Base-by-base conservation (phyloP, 495 filamentous ascomycete species). In the Cairneyella variabilis region DNA sequence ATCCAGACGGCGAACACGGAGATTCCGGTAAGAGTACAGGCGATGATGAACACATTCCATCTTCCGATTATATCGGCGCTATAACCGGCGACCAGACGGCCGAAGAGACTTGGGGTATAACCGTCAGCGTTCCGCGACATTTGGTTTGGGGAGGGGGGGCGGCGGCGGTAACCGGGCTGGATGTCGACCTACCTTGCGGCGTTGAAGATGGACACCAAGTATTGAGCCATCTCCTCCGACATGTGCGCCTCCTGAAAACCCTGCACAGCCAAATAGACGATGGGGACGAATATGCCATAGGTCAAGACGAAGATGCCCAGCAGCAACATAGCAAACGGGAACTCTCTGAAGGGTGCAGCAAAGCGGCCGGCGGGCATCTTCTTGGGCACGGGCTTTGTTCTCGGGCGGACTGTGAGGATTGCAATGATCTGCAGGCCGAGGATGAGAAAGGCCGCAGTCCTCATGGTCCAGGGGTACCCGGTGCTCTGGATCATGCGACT, bases 381-480 rank as follows among this genome's bases (percentile, higher is more conserved):
- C 41, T 72, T 77, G 25, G 69, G 75, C 10, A 62, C 66, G 3
- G 82, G 83, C 8, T 75, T 75, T 8, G 89, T 65, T 12, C 85
- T 76, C 8, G 83, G 82, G 46, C 72, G 76, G 28, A 90, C 66
- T 0, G 84, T 82, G 9, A 84, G 43, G 60, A 80, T 86, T 25
- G 77, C 72, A 53, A 88, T 69, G 40, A 71, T 58, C 43, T 88
- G 75, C n/a, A 90, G 66, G n/a, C 59, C 67, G 0, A 90, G 73
- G 50, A 90, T 79, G 32, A 90, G 52, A 56, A 91, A 89, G 7
- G 81, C 85, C 27, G 74, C 67, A 28, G 74, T 75, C 12, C 88
- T 79, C 69, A 91, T 81, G 1, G 86, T 73, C 88, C 88, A 92
- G 1, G 69, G 67, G 52, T 86, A 91, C 2, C 85, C 87, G 34